Conservation (phyloP, 2,329 filamentous ascomycete genomes). For the Fusarium cicatricum region DNA sequence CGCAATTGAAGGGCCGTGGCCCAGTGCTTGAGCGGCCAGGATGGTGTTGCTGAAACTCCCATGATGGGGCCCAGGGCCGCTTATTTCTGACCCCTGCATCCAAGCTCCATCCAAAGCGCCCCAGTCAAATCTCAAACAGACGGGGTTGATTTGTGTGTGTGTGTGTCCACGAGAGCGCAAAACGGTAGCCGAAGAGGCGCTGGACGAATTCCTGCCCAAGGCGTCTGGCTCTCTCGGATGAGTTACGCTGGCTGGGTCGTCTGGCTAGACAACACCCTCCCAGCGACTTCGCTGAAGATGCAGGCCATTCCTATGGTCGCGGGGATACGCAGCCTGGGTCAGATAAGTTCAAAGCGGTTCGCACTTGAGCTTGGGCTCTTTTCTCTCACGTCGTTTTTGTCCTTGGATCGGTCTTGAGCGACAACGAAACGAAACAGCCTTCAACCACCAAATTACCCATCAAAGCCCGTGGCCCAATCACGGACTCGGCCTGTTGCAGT, state of each 20-base stretch:
- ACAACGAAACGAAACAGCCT: constrained; percentile 36
- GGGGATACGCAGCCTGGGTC: constrained; percentile 13
- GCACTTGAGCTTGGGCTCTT: background rate
- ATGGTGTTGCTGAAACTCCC: constrained; percentile 34
- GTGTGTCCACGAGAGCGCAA: background rate
- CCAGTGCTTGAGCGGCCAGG: constrained; percentile 28
- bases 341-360: constrained; percentile 30
- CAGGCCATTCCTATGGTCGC: constrained; percentile 31
- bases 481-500: constrained; percentile 11
- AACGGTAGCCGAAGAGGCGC: constrained; percentile 1
- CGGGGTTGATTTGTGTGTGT: constrained; percentile 20
- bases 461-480: constrained; percentile 22
- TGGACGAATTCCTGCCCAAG: constrained; percentile 24
- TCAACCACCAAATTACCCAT: background rate
- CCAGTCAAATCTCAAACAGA: constrained; percentile 39
- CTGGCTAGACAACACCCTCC: constrained; percentile 10
- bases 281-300: background rate
- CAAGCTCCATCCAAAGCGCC: constrained; percentile 15
- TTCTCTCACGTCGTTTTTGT: background rate
- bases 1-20: constrained; percentile 1
- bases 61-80: constrained; percentile 14
- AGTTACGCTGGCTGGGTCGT: constrained; percentile 12
- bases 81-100: constrained; percentile 24
- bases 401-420: background rate
- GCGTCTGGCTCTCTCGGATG: constrained; percentile 1